Evolutionary conservation across 768 basidiomycete genomes (phyloP).

Genomic region (Rhodosporidiobolus sp.): DNA sequence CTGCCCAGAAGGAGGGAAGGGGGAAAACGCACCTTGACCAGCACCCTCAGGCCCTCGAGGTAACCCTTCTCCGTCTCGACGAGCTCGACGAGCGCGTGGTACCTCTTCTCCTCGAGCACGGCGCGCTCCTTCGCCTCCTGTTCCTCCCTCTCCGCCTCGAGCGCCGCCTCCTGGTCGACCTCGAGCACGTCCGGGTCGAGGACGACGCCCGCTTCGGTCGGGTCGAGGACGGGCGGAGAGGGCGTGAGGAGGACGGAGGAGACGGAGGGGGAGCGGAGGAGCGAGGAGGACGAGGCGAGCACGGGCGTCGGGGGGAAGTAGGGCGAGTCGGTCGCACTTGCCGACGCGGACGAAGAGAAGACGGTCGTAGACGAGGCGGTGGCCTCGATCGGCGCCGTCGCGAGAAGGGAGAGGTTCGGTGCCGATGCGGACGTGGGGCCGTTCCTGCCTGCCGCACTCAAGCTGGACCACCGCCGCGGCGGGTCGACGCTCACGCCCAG

Average conservation of each 20-base stretch:
- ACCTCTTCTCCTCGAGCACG: slow-evolving; percentile 48
- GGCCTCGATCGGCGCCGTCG: slow-evolving; percentile 2
- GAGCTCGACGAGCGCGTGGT: slow-evolving; percentile 78
- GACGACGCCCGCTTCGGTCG: neutral
- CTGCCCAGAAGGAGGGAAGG: too few relatives aligned
- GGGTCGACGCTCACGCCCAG: too few relatives aligned
- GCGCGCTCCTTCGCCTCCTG: neutral
- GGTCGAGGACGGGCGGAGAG: neutral
- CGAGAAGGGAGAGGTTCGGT: slow-evolving; percentile 24
- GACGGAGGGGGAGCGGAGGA: neutral
- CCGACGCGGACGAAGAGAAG: neutral
- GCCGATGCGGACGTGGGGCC: slow-evolving; percentile 10
- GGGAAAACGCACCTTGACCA: slow-evolving; percentile 63
- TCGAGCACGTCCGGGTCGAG: slow-evolving; percentile 10
- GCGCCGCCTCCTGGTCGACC: slow-evolving; percentile 5
- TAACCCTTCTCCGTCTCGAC: slow-evolving; percentile 81
- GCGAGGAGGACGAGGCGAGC: neutral
- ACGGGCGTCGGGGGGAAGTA: neutral
- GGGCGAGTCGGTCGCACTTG: neutral
- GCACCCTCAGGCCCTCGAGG: slow-evolving; percentile 67
- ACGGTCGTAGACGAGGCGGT: slow-evolving; percentile 1
- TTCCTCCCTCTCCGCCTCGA: neutral
- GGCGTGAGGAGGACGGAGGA: neutral
- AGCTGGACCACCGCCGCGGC: neutral
- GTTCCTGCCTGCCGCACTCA: neutral